Evolutionary conservation across 805 yeast species (phyloP).

Genomic region (Yamadazyma scolyti): DNA sequence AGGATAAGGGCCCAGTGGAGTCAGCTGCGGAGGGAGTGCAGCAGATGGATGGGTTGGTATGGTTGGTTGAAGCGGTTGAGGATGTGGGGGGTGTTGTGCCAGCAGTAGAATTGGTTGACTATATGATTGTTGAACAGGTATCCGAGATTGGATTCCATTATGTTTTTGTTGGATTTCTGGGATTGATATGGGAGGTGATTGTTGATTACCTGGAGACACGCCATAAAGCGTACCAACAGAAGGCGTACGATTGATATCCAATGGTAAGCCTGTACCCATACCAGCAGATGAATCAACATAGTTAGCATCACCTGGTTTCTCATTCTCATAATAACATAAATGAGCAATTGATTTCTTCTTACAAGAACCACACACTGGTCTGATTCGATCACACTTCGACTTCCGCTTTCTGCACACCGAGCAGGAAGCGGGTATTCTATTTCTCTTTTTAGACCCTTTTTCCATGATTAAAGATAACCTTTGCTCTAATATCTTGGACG

Average conservation of each 20-base stretch:
- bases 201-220: background rate
- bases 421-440: conserved; percentile 41
- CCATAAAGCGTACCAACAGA: background rate
- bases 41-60: no score
- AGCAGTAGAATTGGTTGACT: no score
- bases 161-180: background rate
- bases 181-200: background rate
- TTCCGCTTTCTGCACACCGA: conserved; percentile 43
- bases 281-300: no score
- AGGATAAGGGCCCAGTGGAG: no score
- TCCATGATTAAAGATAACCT: conserved; percentile 25
- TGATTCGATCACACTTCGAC: conserved; percentile 39
- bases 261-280: no score
- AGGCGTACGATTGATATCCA: no score
- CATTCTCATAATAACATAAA: conserved; percentile 33
- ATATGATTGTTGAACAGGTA: no score
- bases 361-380: conserved; percentile 43
- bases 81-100: no score
- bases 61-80: no score
- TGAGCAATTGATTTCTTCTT: conserved; percentile 41
- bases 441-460: conserved; percentile 26
- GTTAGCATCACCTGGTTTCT: conserved; percentile 11
- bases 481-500: no score
- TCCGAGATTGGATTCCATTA: no score
- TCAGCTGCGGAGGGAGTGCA: no score